Conservation (phyloP, 345 rosid genomes). For the Lumnitzera littorea region DNA sequence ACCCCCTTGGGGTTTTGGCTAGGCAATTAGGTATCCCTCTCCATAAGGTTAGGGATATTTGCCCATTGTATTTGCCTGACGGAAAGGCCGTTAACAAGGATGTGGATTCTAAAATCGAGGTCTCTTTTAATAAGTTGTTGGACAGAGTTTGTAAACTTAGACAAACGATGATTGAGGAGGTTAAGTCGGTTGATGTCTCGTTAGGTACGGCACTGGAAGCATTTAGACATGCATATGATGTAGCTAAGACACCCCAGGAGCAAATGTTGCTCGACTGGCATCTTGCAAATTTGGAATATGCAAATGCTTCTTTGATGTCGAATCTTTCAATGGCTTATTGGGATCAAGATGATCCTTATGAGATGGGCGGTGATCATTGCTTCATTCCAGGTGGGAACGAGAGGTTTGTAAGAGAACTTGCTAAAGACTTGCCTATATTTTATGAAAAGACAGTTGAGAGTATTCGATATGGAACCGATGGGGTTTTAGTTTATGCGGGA, state of each 20-base stretch:
- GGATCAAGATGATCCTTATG: conserved; percentile 99
- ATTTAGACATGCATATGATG: conserved; percentile 65
- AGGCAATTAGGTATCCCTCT: conserved; percentile 82
- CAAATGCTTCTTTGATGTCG: conserved; percentile 84
- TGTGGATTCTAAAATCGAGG: conserved; percentile 76
- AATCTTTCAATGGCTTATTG: conserved; percentile 90
- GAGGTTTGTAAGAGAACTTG: conserved; percentile 75
- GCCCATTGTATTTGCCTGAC: conserved; percentile 81
- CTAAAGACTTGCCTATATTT: conserved; percentile 78
- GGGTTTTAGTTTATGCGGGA: conserved; percentile 61
- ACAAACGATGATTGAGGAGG: conserved; percentile 91
- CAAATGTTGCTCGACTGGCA: conserved; percentile 93
- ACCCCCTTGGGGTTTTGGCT: conserved; percentile 89
- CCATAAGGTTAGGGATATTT: conserved; percentile 92
- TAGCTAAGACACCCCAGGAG: conserved; percentile 73
- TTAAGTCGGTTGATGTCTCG: conserved; percentile 72
- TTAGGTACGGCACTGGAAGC: conserved; percentile 88
- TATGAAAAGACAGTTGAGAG: conserved; percentile 67
- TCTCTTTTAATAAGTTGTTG: conserved; percentile 72
- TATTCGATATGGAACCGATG: conserved; percentile 70
- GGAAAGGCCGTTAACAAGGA: conserved; percentile 71
- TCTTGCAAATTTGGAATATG: conserved; percentile 87
- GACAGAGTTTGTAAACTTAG: conserved; percentile 96
- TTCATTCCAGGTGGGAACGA: conserved; percentile 94
- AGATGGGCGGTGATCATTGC: conserved; percentile 99